These are phyloP conservation scores for Saprolegnia parasitica DNA, from an alignment of 352 stramenopile species.

Conservation along the genomic window DNA sequence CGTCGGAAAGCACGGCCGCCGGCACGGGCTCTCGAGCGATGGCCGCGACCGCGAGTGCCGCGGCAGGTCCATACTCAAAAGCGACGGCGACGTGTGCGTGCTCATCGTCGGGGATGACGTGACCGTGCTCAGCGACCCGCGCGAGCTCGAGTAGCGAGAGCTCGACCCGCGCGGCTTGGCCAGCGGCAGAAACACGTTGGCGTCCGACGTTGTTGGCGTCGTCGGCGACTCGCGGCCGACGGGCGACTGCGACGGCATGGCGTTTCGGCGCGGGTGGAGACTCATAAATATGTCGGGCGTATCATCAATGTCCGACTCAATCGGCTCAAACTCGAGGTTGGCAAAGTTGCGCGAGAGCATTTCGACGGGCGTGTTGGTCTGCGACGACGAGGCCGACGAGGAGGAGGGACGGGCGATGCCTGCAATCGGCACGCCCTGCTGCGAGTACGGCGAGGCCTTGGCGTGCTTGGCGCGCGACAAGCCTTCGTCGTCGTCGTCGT, in stretches of 20 bases:
- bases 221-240: neutral
- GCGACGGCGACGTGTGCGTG: neutral
- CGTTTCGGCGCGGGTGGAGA: conserved; percentile 5
- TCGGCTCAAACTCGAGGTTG: neutral
- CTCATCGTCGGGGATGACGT: neutral
- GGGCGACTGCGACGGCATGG: neutral
- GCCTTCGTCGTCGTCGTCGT: neutral
- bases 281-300: conserved; percentile 26
- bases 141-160: neutral
- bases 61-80: neutral
- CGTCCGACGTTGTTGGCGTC: neutral
- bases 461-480: conserved; percentile 7
- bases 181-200: conserved; percentile 11
- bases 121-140: neutral
- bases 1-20: neutral
- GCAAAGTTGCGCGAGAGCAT: conserved; percentile 20
- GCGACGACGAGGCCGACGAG: neutral
- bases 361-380: neutral
- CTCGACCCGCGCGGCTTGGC: neutral
- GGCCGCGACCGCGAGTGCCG: neutral
- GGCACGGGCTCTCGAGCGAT: neutral
- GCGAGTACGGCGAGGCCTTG: conserved; percentile 3
- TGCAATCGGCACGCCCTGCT: neutral
- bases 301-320: conserved; percentile 13
- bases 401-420: neutral